Percentiles rank a stretch among this genome's conserved stretches.
These are phyloP conservation scores for Astrocystis sublimbata DNA, from an alignment of 495 filamentous ascomycete genomes.

Conservation along the genomic window DNA sequence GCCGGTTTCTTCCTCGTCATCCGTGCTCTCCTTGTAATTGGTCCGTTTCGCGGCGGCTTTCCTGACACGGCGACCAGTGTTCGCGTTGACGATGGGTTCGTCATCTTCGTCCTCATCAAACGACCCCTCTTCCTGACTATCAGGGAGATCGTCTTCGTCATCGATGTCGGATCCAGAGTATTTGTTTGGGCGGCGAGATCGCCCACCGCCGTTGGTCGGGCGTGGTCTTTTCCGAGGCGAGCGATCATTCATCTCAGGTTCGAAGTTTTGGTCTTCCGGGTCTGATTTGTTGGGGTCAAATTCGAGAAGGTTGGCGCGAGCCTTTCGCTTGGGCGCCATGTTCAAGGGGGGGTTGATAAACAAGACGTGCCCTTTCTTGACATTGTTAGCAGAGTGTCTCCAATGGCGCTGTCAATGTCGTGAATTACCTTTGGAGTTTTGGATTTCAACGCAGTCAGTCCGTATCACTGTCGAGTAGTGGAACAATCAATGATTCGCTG, in stretches of 20 bases:
- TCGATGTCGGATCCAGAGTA: constrained; percentile 61
- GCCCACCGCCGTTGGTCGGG: constrained; percentile 28
- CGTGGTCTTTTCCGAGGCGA: constrained; percentile 47
- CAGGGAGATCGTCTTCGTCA: constrained; percentile 60
- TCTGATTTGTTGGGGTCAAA: constrained; percentile 84
- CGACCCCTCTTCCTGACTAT: constrained; percentile 60
- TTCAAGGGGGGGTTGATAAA: constrained; percentile 1
- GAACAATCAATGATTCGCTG: background rate
- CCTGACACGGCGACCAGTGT: constrained; percentile 67
- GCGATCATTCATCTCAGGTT: constrained; percentile 44
- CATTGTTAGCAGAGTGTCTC: background rate
- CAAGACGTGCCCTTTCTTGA: background rate
- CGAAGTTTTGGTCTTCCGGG: constrained; percentile 79
- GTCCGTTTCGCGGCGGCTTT: constrained; percentile 54
- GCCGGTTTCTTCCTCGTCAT: constrained; percentile 38
- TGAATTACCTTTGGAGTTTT: background rate
- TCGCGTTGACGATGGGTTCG: constrained; percentile 61
- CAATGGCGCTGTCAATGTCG: background rate
- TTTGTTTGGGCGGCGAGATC: constrained; percentile 40
- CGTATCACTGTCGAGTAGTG: too few species aligned
- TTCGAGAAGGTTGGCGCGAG: constrained; percentile 48
- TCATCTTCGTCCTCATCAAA: constrained; percentile 61
- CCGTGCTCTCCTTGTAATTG: constrained; percentile 51
- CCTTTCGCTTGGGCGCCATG: constrained; percentile 67
- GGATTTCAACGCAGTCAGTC: background rate